Base-by-base conservation (phyloP, 345 rosid species). In the Eutrema heterophyllum region DNA sequence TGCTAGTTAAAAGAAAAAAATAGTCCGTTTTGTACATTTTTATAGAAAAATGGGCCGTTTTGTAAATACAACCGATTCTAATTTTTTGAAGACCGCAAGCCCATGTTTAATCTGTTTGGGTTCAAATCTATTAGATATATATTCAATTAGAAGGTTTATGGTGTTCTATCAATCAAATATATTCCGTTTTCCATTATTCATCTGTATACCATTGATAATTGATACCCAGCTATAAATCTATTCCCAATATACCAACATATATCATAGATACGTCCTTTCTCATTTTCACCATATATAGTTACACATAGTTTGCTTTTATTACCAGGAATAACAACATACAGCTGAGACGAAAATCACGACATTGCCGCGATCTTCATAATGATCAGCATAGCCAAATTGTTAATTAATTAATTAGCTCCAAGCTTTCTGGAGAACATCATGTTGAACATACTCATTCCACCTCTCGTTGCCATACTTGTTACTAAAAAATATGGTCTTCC, bases 391-490 rank as follows among this genome's bases (percentile, higher is more conserved):
- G 6, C 24, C 29, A 70, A 48, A 57, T 48, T 16, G 14, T 56
- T 36, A 56, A 59, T 60, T 36, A 56, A 59, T 60, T 5, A 30
- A 30, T 41, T 35, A 76, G 67, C 67, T 77, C 80, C 80, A 77
- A 64, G 61, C 6, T 64, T 12, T 56, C 30, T 70, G 40, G 68
- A 77, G 76, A 18, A 64, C 7, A 64, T 77, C 80, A 64, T 64
- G 55, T 46, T 24, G 49, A 40, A 64, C 41, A 65, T 64, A 70
- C 55, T 64, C 68, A 57, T 56, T 40, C 80, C 80, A 77, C 76
- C 76, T 77, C 49, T 77, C 80, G 4, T 32, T 77, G 40, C 80
- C 80, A 4, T 77, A 77, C 72, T 77, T 77, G 48, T 77, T 77
- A 70, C 80, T 77, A 50, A 39, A 56, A 64, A 57, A 71, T 0